Evolutionary conservation across 2,329 filamentous ascomycete genomes (phyloP), one percentile per base, ranked within the genome.

Genomic region (Westerdykella sp.): DNA sequence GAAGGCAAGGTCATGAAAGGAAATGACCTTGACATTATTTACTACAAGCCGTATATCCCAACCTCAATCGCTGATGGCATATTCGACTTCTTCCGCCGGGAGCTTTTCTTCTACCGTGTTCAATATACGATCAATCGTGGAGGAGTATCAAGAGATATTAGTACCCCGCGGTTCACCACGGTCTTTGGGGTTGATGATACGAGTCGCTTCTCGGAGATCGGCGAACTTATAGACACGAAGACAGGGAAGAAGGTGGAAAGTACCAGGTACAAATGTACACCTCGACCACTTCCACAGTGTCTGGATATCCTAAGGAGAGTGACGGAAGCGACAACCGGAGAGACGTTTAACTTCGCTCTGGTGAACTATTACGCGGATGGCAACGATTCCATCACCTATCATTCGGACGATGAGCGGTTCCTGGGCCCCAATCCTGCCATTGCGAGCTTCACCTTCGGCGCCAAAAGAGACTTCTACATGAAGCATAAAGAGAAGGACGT

Each of bases 321-420:
- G 9, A 80, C 84, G 1, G 84, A 91, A 63, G 72, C 74, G 4
- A 77, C 79, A 0, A 86, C 83, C 1, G 75, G 74, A n/a, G 78
- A 78, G 55, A 74, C 59, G 1, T 91, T 84, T 67, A 91, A 91
- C 60, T 87, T 90, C 60, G 85, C 82, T 46, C 74, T 91, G 1
- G 84, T 91, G 4, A 91, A 91, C 58, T 91, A 91, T 68, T 91
- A 91, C 59, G 82, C 83, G n/a, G 78, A 77, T 3, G 85, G 86
- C 0, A 71, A 79, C 5, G 85, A 91, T 62, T 87, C 83, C 52
- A 91, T 91, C 39, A 78, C 81, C 10, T 91, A 84, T 57, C 85
- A 91, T 64, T 85, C 81, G 39, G 87, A 91, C 53, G 85, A 91
- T 56, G 87, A 91, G 69, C 73, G 78, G 5, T 93, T 91, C 53